These are phyloP conservation scores for Metahyphopichia silvanorum DNA, from an alignment of 805 yeast species.

Conservation along the genomic window DNA sequence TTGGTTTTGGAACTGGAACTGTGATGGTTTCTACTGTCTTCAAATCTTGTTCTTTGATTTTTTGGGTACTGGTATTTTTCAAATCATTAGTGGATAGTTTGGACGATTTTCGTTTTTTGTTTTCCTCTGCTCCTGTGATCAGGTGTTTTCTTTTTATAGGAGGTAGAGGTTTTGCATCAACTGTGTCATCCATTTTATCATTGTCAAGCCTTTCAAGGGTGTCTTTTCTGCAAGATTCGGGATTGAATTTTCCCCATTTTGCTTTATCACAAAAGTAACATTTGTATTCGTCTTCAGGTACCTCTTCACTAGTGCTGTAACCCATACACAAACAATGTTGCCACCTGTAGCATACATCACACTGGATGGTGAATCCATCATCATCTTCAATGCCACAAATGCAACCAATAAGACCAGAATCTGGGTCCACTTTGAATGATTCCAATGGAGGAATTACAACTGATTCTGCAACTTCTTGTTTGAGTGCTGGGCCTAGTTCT, in stretches of 20 bases:
- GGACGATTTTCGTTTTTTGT: constrained; percentile 24
- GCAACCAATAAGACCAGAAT: constrained; percentile 85
- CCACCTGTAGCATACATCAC: constrained; percentile 91
- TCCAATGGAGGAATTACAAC: constrained; percentile 29
- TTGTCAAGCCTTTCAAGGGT: constrained; percentile 28
- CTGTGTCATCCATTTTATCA: constrained; percentile 20
- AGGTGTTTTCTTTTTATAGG: constrained; percentile 13
- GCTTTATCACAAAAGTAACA: constrained; percentile 70
- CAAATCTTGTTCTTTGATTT: not conserved
- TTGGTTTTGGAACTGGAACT: not conserved
- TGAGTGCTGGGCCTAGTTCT: not conserved
- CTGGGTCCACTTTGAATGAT: constrained; percentile 67
- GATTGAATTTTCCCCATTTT: constrained; percentile 43
- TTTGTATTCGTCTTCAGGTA: constrained; percentile 71
- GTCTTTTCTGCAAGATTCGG: constrained; percentile 26
- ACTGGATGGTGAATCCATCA: constrained; percentile 92
- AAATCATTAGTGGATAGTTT: constrained; percentile 1
- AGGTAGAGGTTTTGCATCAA: constrained; percentile 8
- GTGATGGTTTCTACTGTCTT: constrained; percentile 1
- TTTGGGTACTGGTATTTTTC: constrained; percentile 6
- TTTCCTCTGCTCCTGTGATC: constrained; percentile 28
- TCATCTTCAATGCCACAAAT: constrained; percentile 84
- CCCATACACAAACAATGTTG: constrained; percentile 93
- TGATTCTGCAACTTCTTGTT: not conserved
- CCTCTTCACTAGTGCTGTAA: constrained; percentile 64